A percentile compares a stretch with the other conserved stretches of the same genome.
Conservation (phyloP, 176 grass and related monocot genomes). For the Lolium rigidum region DNA sequence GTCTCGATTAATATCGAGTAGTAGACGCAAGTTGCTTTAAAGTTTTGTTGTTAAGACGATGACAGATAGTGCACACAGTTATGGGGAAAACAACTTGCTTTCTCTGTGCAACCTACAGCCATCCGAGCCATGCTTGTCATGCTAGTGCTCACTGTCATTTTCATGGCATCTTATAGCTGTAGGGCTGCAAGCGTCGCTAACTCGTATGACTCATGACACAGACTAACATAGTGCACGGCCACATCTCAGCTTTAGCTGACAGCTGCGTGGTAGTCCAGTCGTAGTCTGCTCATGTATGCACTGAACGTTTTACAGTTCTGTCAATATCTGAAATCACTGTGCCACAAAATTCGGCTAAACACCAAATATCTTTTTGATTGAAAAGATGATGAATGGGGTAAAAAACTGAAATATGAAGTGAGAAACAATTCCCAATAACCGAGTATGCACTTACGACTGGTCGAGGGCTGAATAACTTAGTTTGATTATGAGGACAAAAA, state of each 20-base stretch:
- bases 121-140: conserved; percentile 17
- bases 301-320: conserved; percentile 2
- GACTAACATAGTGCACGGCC: conserved; percentile 5
- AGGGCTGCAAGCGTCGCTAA: conserved; percentile 30
- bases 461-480: background rate
- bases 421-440: background rate
- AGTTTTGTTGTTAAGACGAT: conserved; percentile 20
- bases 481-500: conserved; percentile 27
- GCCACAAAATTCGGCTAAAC: background rate
- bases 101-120: conserved; percentile 28
- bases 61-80: conserved; percentile 25
- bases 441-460: background rate
- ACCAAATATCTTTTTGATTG: background rate
- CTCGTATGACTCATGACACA: conserved; percentile 24
- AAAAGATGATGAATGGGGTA: background rate
- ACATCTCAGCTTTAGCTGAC: conserved; percentile 6
- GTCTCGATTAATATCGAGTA: conserved; percentile 19
- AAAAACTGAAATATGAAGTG: background rate
- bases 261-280: conserved; percentile 15
- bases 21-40: conserved; percentile 41
- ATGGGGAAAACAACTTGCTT: background rate
- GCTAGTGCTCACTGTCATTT: conserved; percentile 34
- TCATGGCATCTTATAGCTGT: conserved; percentile 30
- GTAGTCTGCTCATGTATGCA: conserved; percentile 22
- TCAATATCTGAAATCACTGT: conserved; percentile 14